phyloP scores from a whole-genome alignment of 73 alveolate species.

The Tetrahymena borealis region DNA sequence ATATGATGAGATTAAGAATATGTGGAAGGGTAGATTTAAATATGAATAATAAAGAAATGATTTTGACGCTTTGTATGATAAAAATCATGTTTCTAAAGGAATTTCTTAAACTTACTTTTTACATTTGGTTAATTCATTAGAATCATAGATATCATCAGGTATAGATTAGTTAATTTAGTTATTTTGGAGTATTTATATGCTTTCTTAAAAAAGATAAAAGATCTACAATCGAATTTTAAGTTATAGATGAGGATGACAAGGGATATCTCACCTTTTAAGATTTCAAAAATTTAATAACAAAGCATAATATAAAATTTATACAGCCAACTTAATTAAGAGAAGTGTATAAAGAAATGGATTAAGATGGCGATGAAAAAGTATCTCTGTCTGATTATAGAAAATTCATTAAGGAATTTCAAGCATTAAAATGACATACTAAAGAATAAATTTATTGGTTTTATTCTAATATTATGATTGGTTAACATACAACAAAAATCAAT shows the following conservation, averaged over 20 bases:
- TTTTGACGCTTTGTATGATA: neutral
- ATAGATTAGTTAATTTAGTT: neutral
- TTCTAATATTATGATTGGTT: too few species aligned
- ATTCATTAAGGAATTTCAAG: neutral
- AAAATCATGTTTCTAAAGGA: neutral
- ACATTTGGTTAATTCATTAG: neutral
- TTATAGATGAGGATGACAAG: neutral
- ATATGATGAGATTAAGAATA: neutral
- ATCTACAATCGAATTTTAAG: neutral
- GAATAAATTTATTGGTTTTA: neutral
- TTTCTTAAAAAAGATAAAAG: neutral
- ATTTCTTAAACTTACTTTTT: neutral
- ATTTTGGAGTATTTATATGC: neutral
- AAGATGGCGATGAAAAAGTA: neutral
- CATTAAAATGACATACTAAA: neutral
- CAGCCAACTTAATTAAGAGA: neutral
- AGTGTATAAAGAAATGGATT: neutral
- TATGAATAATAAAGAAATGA: neutral
- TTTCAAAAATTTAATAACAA: neutral
- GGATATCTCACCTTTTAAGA: neutral
- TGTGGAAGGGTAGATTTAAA: neutral
- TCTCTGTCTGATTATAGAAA: neutral
- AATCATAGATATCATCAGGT: neutral
- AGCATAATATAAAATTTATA: neutral
- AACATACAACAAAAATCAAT: too few species aligned